phyloP scores from a whole-genome alignment of 2,329 filamentous ascomycete genomes.

The Fusarium nanum region DNA sequence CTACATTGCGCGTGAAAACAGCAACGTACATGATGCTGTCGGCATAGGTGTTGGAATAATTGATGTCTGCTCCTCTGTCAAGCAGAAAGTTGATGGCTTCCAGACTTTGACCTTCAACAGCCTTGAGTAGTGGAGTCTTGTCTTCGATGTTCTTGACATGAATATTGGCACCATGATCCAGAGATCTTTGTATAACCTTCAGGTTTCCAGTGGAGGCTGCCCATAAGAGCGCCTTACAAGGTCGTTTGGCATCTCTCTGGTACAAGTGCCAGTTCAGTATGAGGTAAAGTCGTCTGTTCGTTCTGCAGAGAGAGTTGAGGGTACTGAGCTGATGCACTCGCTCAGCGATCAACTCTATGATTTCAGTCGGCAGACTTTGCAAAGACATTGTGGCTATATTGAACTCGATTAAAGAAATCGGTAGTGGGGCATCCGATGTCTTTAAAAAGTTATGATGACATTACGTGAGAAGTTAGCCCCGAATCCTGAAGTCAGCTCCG shows the following conservation, averaged over 20 bases:
- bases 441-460: background rate
- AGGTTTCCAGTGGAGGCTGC: background rate
- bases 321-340: background rate
- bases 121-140: background rate
- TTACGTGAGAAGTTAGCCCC: slow-evolving; percentile 12
- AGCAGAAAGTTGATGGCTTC: background rate
- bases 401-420: rapidly evolving
- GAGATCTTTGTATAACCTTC: background rate
- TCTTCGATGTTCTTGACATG: background rate
- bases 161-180: background rate
- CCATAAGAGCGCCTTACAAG: background rate
- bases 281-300: background rate
- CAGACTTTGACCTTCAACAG: background rate
- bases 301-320: background rate
- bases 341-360: background rate
- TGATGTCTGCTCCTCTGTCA: background rate
- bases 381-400: background rate
- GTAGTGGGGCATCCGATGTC: rapidly evolving
- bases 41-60: background rate
- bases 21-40: slow-evolving; percentile 11
- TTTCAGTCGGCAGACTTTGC: slow-evolving; percentile 3
- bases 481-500: background rate
- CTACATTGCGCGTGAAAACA: background rate
- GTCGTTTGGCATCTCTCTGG: background rate
- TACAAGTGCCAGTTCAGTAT: slow-evolving; percentile 1